Conservation (phyloP, 78 protist genomes). For the Emiliania huxleyi region DNA sequence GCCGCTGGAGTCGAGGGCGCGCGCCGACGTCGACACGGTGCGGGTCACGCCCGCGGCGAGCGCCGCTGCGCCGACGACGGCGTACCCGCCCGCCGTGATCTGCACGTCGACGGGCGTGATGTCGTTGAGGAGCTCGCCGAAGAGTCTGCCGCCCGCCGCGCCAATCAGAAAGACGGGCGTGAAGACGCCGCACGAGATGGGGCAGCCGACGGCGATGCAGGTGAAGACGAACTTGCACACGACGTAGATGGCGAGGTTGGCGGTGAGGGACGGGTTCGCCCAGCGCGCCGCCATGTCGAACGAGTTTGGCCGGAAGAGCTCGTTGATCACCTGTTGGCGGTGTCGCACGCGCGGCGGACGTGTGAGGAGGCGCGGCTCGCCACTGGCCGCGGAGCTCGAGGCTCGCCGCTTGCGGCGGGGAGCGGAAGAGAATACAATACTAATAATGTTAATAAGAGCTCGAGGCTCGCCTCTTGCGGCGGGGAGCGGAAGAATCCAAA, state of each 20-base stretch:
- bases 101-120: too few species aligned
- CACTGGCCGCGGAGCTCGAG: too few species aligned
- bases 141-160: conserved; percentile 65
- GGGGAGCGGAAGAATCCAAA: background rate
- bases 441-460: too few species aligned
- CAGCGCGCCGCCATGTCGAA: conserved; percentile 40
- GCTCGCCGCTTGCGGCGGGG: too few species aligned
- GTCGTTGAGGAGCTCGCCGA: conserved; percentile 51
- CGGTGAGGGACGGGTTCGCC: conserved; percentile 15
- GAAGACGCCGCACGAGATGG: conserved; percentile 73
- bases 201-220: conserved; percentile 53
- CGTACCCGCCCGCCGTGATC: conserved; percentile 67
- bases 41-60: conserved; percentile 75
- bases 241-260: conserved; percentile 29
- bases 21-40: conserved; percentile 67
- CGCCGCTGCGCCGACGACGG: conserved; percentile 82
- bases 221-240: conserved; percentile 45
- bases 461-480: background rate
- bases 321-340: too few species aligned
- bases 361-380: too few species aligned
- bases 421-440: too few species aligned
- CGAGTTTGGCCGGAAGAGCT: background rate
- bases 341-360: too few species aligned
- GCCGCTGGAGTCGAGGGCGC: conserved; percentile 71
- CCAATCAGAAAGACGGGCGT: conserved; percentile 73